A percentile compares a stretch with the other conserved stretches of the same genome.
These are phyloP conservation scores for Dothideomycetidae sp. DNA, from an alignment of 2,329 filamentous ascomycete genomes.

Conservation along the genomic window DNA sequence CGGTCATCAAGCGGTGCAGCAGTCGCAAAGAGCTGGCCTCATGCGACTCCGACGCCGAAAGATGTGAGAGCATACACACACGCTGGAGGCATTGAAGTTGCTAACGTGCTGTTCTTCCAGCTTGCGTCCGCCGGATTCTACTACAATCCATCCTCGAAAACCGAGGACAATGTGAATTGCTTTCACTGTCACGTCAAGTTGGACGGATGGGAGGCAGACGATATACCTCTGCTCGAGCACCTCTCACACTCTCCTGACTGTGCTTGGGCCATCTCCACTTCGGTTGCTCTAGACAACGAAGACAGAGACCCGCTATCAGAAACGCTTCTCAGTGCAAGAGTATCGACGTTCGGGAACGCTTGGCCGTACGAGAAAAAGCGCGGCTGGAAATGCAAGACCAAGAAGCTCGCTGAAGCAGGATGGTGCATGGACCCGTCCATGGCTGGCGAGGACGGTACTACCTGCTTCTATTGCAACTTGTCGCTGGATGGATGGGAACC, in stretches of 20 bases:
- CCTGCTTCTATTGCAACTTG: constrained; percentile 79
- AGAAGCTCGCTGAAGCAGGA: constrained; percentile 82
- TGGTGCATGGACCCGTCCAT: constrained; percentile 84
- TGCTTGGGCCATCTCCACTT: constrained; percentile 65
- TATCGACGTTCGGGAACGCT: constrained; percentile 63
- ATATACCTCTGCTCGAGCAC: constrained; percentile 75
- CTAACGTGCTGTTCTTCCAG: no score
- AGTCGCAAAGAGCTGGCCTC: constrained; percentile 61
- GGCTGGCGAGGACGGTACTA: constrained; percentile 77
- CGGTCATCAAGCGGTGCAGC: constrained; percentile 50
- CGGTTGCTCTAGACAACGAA: constrained; percentile 38
- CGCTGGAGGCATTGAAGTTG: no score
- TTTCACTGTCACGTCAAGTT: constrained; percentile 74
- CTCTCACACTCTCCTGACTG: constrained; percentile 68
- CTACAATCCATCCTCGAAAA: constrained; percentile 60
- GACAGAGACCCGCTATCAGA: constrained; percentile 57
- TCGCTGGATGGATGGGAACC: constrained; percentile 91
- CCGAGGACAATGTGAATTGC: constrained; percentile 78
- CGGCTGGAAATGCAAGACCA: constrained; percentile 77
- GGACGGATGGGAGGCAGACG: constrained; percentile 81
- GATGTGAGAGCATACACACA: constrained; percentile 47
- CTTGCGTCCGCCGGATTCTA: constrained; percentile 86
- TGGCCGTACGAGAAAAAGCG: constrained; percentile 87
- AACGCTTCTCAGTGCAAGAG: constrained; percentile 60
- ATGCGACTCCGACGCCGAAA: constrained; percentile 49